Percentiles rank a stretch among this genome's conserved stretches.
Conservation (phyloP, 169 alveolate species). For the Plasmodium malariae region DNA sequence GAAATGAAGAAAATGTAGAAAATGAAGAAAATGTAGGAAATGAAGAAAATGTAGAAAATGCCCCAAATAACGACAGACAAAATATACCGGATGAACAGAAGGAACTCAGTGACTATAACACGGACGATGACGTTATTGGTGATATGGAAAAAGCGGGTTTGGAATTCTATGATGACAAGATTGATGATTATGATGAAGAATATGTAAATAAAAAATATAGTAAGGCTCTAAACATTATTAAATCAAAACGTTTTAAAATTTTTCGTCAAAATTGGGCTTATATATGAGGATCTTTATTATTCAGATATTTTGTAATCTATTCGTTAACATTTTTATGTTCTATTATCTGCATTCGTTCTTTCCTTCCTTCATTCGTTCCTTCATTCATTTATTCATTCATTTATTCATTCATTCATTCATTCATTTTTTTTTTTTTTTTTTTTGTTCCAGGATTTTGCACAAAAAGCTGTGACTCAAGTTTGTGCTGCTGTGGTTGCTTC, state of each 20-base stretch:
- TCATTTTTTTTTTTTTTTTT: background rate
- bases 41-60: constrained; percentile 5
- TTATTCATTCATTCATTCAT: no score
- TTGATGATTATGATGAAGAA: constrained; percentile 72
- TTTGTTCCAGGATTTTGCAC: constrained; percentile 50
- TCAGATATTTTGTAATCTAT: no score
- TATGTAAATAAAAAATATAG: constrained; percentile 75
- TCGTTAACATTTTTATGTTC: no score
- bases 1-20: background rate
- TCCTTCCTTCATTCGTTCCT: no score
- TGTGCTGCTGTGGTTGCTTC: constrained; percentile 75
- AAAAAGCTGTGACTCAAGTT: constrained; percentile 52
- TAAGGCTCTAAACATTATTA: no score
- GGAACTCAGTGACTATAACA: constrained; percentile 5
- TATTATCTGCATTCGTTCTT: no score
- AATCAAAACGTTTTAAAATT: no score
- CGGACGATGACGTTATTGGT: constrained; percentile 46
- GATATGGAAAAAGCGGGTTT: constrained; percentile 65
- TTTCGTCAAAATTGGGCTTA: background rate
- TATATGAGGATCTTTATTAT: no score
- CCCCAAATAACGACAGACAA: no score
- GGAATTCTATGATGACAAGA: constrained; percentile 72
- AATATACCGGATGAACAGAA: no score
- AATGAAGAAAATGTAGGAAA: constrained; percentile 5
- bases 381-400: no score